These are phyloP conservation scores for Amylocarpus encephaloides DNA, from an alignment of 2,329 filamentous ascomycete genomes.

Conservation along the genomic window DNA sequence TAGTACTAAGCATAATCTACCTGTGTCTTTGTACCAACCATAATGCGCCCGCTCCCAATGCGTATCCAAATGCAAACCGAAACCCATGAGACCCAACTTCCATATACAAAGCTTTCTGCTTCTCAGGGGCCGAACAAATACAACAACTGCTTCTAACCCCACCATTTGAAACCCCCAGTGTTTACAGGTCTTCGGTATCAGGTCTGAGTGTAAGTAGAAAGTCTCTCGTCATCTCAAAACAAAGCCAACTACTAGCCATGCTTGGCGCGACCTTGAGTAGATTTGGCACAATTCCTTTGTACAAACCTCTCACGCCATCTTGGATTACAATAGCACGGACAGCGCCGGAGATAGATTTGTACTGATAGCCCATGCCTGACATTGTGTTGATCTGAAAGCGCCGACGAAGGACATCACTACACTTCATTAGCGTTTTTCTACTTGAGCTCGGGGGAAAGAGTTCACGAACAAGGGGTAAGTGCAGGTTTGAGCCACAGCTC, in stretches of 20 bases:
- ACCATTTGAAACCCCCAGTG: not conserved
- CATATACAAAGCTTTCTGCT: slow-evolving; percentile 29
- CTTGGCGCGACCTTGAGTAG: slow-evolving; percentile 94
- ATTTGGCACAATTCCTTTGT: slow-evolving; percentile 95
- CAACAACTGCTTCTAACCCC: not conserved
- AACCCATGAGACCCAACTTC: slow-evolving; percentile 8
- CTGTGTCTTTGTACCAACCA: slow-evolving; percentile 26
- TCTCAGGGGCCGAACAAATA: slow-evolving; percentile 1
- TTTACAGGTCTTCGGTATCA: slow-evolving; percentile 25
- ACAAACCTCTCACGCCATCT: slow-evolving; percentile 79
- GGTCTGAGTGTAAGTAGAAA: slow-evolving; percentile 62
- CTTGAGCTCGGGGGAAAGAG: not conserved
- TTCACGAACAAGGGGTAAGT: slow-evolving; percentile 88
- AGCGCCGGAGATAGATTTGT: slow-evolving; percentile 80
- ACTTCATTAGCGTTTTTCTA: slow-evolving; percentile 20
- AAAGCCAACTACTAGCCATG: slow-evolving; percentile 98
- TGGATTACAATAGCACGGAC: slow-evolving; percentile 73
- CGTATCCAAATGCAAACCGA: slow-evolving; percentile 23
- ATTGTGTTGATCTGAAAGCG: slow-evolving; percentile 99
- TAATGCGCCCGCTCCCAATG: slow-evolving; percentile 28
- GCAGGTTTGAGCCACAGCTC: slow-evolving; percentile 91
- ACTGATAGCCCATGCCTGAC: slow-evolving; percentile 96
- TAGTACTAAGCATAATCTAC: slow-evolving; percentile 18
- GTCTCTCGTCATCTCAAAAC: slow-evolving; percentile 90
- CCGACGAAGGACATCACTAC: slow-evolving; percentile 80